Evolutionary conservation across 139 green algal species (phyloP), one percentile per base, ranked within the genome.

Genomic region (Tetradesmus lagerheimii): DNA sequence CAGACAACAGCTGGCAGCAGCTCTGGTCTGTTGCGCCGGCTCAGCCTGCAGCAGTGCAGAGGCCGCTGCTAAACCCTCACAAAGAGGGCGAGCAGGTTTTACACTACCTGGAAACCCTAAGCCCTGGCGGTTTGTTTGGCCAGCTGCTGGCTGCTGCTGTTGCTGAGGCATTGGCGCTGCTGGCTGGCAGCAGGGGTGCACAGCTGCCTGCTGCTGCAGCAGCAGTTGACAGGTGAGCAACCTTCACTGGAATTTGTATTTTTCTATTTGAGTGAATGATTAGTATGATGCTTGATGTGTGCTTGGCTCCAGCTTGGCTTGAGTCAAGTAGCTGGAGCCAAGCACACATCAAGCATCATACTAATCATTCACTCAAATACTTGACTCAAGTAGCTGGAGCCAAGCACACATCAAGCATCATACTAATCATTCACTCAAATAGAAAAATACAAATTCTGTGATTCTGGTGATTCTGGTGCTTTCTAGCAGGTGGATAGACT

Each of bases 101-200:
- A 53, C 96, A 98, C 88, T 95, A 94, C 34, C 83, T 98, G 76
- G 96, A 98, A 82, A 97, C 95, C 0, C 80, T 97, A 27, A 86
- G 89, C 0, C 95, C 95, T 14, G 74, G 29, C 0, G 89, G 87
- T 23, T 86, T 97, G 39, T 96, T 95, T 62, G 82, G 92, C 12
- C 92, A 95, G 86, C 93, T 98, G 83, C 89, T 96, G 47, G 91
- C 92, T 2, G 64, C 93, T 12, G 95, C 87, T 1, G 50, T 96
- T 25, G 87, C 90, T 18, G 86, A 89, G 1, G 92, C 94, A 1
- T 76, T 92, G 41, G 87, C 79, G 45, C 67, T 96, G 88, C 94
- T 98, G 87, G 89, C 78, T 3, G 83, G 81, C 8, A 67, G 50
- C 57, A 41, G 34, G 8, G 95, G 89, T 0, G 95, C 94, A 0